phyloP scores from a whole-genome alignment of 2,329 filamentous ascomycete genomes.

The Botryosphaeria dothidea region DNA sequence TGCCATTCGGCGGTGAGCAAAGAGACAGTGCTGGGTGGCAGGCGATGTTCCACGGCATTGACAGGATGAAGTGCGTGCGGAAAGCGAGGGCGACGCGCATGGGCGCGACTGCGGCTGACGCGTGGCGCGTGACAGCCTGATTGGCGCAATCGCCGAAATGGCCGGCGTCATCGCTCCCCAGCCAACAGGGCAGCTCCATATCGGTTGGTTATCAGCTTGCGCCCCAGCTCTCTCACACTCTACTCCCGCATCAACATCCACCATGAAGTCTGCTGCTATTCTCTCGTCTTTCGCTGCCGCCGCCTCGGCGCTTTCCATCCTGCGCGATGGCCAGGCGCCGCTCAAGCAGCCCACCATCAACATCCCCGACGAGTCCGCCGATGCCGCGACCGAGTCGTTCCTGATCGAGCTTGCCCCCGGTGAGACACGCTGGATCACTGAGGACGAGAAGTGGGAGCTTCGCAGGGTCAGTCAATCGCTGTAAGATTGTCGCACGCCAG shows the following conservation, averaged over 20 bases:
- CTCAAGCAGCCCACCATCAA: slow-evolving; percentile 5
- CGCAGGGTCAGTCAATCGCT: slow-evolving; percentile 65
- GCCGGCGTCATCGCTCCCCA: slow-evolving; percentile 2
- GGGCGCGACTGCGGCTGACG: background rate
- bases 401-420: slow-evolving; percentile 85
- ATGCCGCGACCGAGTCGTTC: slow-evolving; percentile 47
- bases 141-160: slow-evolving; percentile 3
- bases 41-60: too few relatives aligned
- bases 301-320: slow-evolving; percentile 16
- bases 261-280: slow-evolving; percentile 18
- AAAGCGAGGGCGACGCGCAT: background rate
- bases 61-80: background rate
- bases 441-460: slow-evolving; percentile 93
- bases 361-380: background rate
- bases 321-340: slow-evolving; percentile 17
- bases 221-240: background rate
- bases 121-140: background rate
- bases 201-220: slow-evolving; percentile 9
- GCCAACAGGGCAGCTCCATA: slow-evolving; percentile 3
- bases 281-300: slow-evolving; percentile 17
- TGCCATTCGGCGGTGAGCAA: too few relatives aligned
- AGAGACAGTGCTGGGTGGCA: too few relatives aligned
- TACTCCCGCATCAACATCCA: background rate
- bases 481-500: background rate
- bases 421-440: slow-evolving; percentile 82